Evolutionary conservation across 352 stramenopile genomes (phyloP).

Genomic region (Plasmopara halstedii): DNA sequence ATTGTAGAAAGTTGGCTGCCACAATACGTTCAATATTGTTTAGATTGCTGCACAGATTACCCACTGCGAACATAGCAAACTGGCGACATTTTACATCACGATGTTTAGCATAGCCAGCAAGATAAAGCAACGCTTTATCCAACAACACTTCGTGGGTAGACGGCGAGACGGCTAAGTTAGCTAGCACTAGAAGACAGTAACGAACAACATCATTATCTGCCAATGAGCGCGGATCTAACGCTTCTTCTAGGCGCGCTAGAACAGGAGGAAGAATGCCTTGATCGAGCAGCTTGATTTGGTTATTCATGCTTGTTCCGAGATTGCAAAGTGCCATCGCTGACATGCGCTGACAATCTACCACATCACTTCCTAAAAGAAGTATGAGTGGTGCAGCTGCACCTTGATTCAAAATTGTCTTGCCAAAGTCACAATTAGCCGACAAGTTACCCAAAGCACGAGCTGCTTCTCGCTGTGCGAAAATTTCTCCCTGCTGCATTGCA

Average conservation of each 20-base stretch:
- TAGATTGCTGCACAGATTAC: slow-evolving; percentile 92
- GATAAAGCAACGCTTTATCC: slow-evolving; percentile 66
- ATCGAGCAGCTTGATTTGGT: slow-evolving; percentile 87
- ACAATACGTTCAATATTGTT: slow-evolving; percentile 88
- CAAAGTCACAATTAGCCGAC: slow-evolving; percentile 93
- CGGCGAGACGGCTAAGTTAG: slow-evolving; percentile 87
- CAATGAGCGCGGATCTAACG: slow-evolving; percentile 87
- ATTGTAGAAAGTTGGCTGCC: slow-evolving; percentile 81
- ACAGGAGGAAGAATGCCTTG: slow-evolving; percentile 85
- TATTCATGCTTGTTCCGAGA: slow-evolving; percentile 90
- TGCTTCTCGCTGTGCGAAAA: slow-evolving; percentile 89
- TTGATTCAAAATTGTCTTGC: slow-evolving; percentile 86
- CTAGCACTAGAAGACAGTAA: slow-evolving; percentile 92
- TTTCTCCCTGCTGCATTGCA: slow-evolving; percentile 58
- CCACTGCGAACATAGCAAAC: slow-evolving; percentile 92
- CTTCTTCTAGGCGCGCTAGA: slow-evolving; percentile 80
- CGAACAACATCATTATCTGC: slow-evolving; percentile 93
- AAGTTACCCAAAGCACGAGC: slow-evolving; percentile 91
- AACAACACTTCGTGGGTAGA: slow-evolving; percentile 83
- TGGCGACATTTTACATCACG: slow-evolving; percentile 95
- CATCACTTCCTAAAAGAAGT: slow-evolving; percentile 81
- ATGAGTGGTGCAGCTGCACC: slow-evolving; percentile 82
- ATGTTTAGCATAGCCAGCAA: slow-evolving; percentile 91
- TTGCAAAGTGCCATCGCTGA: slow-evolving; percentile 94
- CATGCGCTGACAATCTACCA: slow-evolving; percentile 92